Percentiles rank a stretch among this genome's conserved stretches.
Evolutionary conservation across 2,329 filamentous ascomycete species (phyloP).

Genomic region (Verticillium isaacii): DNA sequence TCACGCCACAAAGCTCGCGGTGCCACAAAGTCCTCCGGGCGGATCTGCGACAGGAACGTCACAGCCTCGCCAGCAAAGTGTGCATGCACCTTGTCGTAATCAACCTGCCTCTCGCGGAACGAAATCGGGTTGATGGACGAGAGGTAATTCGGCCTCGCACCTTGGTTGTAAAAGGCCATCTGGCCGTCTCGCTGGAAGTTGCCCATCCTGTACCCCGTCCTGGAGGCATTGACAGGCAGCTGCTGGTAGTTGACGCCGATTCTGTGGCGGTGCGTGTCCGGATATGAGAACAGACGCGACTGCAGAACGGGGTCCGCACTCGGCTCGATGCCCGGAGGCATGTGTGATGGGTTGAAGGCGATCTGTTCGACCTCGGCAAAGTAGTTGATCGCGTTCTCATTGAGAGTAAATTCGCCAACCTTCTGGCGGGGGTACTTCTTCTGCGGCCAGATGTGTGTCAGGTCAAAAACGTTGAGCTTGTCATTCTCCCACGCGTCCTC

Average conservation of each 20-base stretch:
- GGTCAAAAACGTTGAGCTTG: conserved; percentile 55
- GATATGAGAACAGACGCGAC: conserved; percentile 55
- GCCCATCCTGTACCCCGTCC: conserved; percentile 49
- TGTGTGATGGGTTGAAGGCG: conserved; percentile 58
- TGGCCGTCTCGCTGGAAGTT: conserved; percentile 63
- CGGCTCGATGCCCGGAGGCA: conserved; percentile 59
- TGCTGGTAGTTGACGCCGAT: conserved; percentile 61
- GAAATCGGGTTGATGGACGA: conserved; percentile 23
- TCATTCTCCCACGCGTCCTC: conserved; percentile 36
- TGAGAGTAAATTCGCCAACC: conserved; percentile 58
- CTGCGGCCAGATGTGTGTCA: conserved; percentile 66
- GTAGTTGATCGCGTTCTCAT: conserved; percentile 62
- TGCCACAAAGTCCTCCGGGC: conserved; percentile 36
- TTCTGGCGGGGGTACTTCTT: conserved; percentile 56
- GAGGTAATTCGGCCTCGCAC: conserved; percentile 11
- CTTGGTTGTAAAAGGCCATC: conserved; percentile 46
- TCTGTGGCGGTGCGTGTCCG: conserved; percentile 58
- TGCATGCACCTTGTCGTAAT: conserved; percentile 31
- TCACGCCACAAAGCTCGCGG: conserved; percentile 56
- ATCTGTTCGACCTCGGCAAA: conserved; percentile 66
- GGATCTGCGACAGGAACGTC: conserved; percentile 30
- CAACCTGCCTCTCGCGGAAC: conserved; percentile 27
- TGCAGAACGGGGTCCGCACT: conserved; percentile 59
- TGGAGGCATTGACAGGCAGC: conserved; percentile 55
- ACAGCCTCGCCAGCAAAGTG: conserved; percentile 32